Evolutionary conservation across 2,329 filamentous ascomycete genomes (phyloP).

Genomic region (Colletotrichum liriopes): DNA sequence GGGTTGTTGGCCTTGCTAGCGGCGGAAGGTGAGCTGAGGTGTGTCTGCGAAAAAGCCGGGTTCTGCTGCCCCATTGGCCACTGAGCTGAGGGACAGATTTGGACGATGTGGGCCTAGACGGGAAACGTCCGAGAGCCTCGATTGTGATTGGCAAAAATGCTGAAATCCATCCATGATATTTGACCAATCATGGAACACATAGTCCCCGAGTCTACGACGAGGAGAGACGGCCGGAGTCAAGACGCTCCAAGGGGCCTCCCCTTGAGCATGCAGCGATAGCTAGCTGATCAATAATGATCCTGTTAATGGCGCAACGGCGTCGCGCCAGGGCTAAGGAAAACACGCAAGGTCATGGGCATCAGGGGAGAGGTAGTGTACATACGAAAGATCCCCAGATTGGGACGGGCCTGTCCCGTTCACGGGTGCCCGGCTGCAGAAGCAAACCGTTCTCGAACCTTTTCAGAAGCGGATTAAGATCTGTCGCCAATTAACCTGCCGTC

Average conservation of each 20-base stretch:
- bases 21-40: constrained; percentile 53
- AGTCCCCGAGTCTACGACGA: constrained; percentile 12
- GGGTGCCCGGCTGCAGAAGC: constrained; percentile 22
- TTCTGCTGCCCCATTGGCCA: constrained; percentile 52
- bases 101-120: constrained; percentile 29
- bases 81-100: constrained; percentile 41
- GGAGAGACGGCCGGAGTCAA: constrained; percentile 23
- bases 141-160: constrained; percentile 43
- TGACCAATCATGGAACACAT: constrained; percentile 29
- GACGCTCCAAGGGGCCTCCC: constrained; percentile 18
- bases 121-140: constrained; percentile 18
- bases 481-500: constrained; percentile 20
- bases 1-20: constrained; percentile 47
- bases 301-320: constrained; percentile 33
- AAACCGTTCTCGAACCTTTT: constrained; percentile 34
- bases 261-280: constrained; percentile 13
- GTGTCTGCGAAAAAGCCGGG: constrained; percentile 50
- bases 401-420: constrained; percentile 27
- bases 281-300: constrained; percentile 14
- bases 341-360: constrained; percentile 36
- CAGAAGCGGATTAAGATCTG: constrained; percentile 25
- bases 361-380: constrained; percentile 20
- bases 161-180: constrained; percentile 18
- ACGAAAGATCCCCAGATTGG: constrained; percentile 20
- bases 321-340: constrained; percentile 6